These are phyloP conservation scores for Boletus rubroflammeus DNA, from an alignment of 768 basidiomycete genomes.

Conservation along the genomic window DNA sequence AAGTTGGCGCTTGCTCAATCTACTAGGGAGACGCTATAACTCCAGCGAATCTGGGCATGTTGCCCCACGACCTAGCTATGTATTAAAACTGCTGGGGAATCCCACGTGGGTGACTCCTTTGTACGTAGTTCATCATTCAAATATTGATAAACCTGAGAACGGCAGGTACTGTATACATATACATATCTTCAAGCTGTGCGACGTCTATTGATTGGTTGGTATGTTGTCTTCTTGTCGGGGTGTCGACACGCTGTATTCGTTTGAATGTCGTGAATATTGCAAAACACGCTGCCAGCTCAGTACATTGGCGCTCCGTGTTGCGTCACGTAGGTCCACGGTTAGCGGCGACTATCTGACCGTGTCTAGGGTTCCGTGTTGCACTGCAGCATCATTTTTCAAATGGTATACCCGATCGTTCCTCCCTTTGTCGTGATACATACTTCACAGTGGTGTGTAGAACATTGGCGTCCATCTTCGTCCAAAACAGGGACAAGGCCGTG, in stretches of 20 bases:
- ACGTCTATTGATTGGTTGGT: background rate
- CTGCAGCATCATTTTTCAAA: background rate
- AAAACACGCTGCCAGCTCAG: background rate
- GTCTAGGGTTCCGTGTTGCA: background rate
- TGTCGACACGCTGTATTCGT: background rate
- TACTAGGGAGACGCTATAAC: background rate
- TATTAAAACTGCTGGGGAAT: background rate
- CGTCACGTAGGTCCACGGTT: background rate
- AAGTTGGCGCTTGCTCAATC: background rate
- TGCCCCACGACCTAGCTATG: background rate
- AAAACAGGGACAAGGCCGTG: background rate
- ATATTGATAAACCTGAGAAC: background rate
- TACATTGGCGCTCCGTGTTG: background rate
- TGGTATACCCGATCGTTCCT: background rate
- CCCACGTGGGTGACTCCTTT: background rate
- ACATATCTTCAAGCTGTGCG: too few relatives aligned
- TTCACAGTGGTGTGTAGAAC: background rate
- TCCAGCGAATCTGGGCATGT: background rate
- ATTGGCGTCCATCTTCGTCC: background rate
- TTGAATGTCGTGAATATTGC: background rate
- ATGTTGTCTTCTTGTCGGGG: background rate
- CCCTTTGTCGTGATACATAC: too few relatives aligned
- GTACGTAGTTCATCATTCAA: background rate
- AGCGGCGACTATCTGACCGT: background rate
- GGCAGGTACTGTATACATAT: too few relatives aligned